Evolutionary conservation across 495 filamentous ascomycete genomes (phyloP), one percentile per base, ranked within the genome.

Genomic region (Bombardia bombarda): DNA sequence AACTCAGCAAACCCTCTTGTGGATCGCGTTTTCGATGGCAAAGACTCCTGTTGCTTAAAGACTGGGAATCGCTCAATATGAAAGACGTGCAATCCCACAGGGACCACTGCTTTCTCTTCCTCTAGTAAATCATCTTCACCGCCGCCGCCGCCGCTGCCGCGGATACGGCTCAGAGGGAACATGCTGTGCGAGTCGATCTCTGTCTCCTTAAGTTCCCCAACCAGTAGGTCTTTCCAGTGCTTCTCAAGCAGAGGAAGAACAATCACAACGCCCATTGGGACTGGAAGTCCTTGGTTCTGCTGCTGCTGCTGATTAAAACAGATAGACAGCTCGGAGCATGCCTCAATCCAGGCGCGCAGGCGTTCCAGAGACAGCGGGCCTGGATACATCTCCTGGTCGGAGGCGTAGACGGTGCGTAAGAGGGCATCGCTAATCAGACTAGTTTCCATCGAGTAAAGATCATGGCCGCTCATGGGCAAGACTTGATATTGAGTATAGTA

Each of bases 151-250:
- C 20, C 22, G 13, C 7, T 18, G 18, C 19, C 17, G 20, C 13
- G 13, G n/a, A 18, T 39, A 12, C 26, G 14, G 17, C 30, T 31
- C 8, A 8, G 66, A 70, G 22, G 80, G 80, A 60, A 82, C 86
- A 58, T 49, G 63, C 79, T 13, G 72, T 71, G 41, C 66, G 83
- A 18, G 62, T 87, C 40, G 75, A 89, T 61, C 68, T 80, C 45
- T 70, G 78, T 24, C 82, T 89, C 78, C 66, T 86, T 39, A 74
- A 87, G 47, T 72, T 82, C 46, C 70, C 76, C 50, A 69, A 77
- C 45, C 74, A 84, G 43, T 77, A 89, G 48, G 78, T 82, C 43
- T 36, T 56, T 46, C 61, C 59, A 65, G 31, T 44, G 36, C 1
- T 4, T 2, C 14, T 30, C 34, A 9, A 25, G 19, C 6, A 63